These are phyloP conservation scores for Ramularia endophylla DNA, from an alignment of 2,329 filamentous ascomycete species.

Conservation along the genomic window DNA sequence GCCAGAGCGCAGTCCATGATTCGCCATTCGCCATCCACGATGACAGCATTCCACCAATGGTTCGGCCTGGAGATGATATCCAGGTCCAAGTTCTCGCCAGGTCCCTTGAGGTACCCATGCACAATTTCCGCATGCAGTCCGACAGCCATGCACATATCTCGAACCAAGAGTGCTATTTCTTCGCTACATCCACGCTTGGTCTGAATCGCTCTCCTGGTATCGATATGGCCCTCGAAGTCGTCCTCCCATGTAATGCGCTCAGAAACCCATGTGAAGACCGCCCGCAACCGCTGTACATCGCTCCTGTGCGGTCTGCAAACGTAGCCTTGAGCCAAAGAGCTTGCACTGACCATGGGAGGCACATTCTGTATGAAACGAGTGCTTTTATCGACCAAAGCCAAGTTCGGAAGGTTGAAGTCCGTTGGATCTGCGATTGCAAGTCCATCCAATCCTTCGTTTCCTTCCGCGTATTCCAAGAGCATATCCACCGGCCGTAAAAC, in stretches of 20 bases:
- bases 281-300: conserved; percentile 84
- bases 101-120: conserved; percentile 82
- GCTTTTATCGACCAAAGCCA: conserved; percentile 90
- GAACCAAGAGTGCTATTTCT: conserved; percentile 81
- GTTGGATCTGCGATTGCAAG: conserved; percentile 74
- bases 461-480: conserved; percentile 75
- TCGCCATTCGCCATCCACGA: conserved; percentile 92
- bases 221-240: conserved; percentile 78
- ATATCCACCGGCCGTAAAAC: conserved; percentile 87
- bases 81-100: conserved; percentile 75
- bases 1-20: conserved; percentile 93
- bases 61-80: conserved; percentile 81
- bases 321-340: conserved; percentile 80
- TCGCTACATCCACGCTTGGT: conserved; percentile 77
- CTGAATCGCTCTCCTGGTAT: conserved; percentile 77
- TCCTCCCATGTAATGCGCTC: conserved; percentile 96
- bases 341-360: conserved; percentile 73
- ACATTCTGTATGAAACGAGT: conserved; percentile 76
- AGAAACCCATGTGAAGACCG: conserved; percentile 97
- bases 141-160: conserved; percentile 89
- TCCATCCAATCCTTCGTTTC: conserved; percentile 83
- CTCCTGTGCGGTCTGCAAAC: conserved; percentile 91
- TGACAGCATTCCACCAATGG: conserved; percentile 95
- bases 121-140: conserved; percentile 84
- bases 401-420: conserved; percentile 65